A percentile compares a stretch with the other conserved stretches of the same genome.
Evolutionary conservation across 352 stramenopile species (phyloP).

Genomic region (Globisporangium perplexum): DNA sequence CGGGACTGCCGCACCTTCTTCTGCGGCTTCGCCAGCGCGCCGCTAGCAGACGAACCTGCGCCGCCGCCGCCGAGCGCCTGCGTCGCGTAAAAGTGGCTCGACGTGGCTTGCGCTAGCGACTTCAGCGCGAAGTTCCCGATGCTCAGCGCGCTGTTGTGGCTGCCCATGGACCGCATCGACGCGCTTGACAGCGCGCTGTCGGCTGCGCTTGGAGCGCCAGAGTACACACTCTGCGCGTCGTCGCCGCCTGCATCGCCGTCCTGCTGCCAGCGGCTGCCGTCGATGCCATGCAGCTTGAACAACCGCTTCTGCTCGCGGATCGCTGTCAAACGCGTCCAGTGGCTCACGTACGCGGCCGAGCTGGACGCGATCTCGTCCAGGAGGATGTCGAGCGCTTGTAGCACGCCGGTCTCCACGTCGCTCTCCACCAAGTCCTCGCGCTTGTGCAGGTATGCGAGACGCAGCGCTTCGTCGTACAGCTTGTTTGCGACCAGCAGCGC

Average conservation of each 20-base stretch:
- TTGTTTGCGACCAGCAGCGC: constrained; percentile 51
- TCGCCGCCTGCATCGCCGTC: constrained; percentile 22
- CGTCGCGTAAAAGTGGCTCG: constrained; percentile 69
- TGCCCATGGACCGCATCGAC: constrained; percentile 66
- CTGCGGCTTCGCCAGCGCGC: constrained; percentile 11
- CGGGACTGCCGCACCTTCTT: constrained; percentile 42
- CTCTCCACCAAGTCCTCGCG: constrained; percentile 62
- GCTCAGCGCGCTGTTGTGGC: constrained; percentile 62
- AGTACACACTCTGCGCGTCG: constrained; percentile 35
- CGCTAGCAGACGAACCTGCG: background rate
- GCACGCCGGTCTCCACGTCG: constrained; percentile 59
- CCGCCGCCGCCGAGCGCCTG: constrained; percentile 24
- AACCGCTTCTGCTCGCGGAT: constrained; percentile 75
- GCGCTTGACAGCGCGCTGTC: constrained; percentile 57
- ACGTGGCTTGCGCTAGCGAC: constrained; percentile 42
- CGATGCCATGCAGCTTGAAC: constrained; percentile 74
- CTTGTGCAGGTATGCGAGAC: constrained; percentile 47
- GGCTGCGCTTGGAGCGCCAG: constrained; percentile 38
- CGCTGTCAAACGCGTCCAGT: constrained; percentile 53
- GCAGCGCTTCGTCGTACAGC: constrained; percentile 53
- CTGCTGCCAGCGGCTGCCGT: constrained; percentile 48
- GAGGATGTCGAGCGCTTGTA: constrained; percentile 34
- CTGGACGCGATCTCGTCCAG: constrained; percentile 42
- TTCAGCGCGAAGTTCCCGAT: constrained; percentile 73
- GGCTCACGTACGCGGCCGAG: constrained; percentile 34